Evolutionary conservation across 2,329 filamentous ascomycete species (phyloP), one percentile per base, ranked within the genome.

Genomic region (Epichloe sp.): DNA sequence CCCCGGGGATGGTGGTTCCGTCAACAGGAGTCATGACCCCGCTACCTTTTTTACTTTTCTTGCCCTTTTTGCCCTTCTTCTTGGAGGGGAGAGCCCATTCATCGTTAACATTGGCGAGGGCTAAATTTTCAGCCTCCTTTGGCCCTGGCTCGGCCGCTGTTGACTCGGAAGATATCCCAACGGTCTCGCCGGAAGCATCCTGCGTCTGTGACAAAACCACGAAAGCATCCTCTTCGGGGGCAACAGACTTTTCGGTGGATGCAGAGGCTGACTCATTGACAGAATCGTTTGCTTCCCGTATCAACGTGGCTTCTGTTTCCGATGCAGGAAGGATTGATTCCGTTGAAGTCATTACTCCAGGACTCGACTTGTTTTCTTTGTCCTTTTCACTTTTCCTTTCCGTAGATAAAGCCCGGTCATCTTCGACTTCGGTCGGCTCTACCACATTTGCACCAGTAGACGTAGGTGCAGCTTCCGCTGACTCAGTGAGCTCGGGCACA

Each of bases 61-160:
- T 54, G 19, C 40, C 42, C 14, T 54, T 50, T 43, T 54, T 52
- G 15, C 23, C 26, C 19, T 48, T 53, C 12, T 49, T 50, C 41
- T 49, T 44, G n/a, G 36, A 46, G 4, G 42, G 4, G 42, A 23
- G 47, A 23, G 37, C 46, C 46, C 58, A 47, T 15, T 38, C 41
- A 8, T 52, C 45, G 45, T 44, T 42, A 15, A 40, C 21, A 12
- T 47, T 31, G 2, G 26, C 15, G 0, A 40, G 14, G 37, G 35
- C 14, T 43, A 45, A 10, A 19, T n/a, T n/a, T 38, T 47, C 42
- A 19, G 52, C 14, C 26, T 38, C 36, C 14, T 37, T 15, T 7
- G 36, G n/a, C 6, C 8, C 10, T 10, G 35, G 15, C n/a, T 34
- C 23, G 23, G 43, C 14, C 17, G 19, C 31, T 34, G 21, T 34